A percentile compares a stretch with the other conserved stretches of the same genome.
phyloP scores from a whole-genome alignment of 2,329 filamentous ascomycete species.

The Colletotrichum trifolii region DNA sequence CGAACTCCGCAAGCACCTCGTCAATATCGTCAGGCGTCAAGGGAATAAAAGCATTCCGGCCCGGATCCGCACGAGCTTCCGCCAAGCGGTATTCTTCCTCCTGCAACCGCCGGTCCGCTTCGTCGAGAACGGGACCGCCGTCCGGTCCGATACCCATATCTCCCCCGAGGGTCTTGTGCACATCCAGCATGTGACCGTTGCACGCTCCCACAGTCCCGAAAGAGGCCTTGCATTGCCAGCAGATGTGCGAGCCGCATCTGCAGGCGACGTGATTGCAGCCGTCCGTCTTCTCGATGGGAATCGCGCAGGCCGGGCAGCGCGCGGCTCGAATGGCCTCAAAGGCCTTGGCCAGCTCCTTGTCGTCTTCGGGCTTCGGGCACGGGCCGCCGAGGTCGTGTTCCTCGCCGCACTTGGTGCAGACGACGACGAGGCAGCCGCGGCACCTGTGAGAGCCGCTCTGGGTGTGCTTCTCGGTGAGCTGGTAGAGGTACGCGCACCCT shows the following conservation, averaged over 20 bases:
- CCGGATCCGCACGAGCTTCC: too few species aligned
- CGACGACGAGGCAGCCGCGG: conserved; percentile 46
- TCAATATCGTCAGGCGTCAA: too few species aligned
- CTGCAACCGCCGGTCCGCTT: too few species aligned
- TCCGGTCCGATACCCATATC: too few species aligned
- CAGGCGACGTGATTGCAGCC: not conserved
- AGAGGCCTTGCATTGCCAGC: fast-evolving
- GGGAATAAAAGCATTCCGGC: too few species aligned
- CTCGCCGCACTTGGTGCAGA: conserved; percentile 50
- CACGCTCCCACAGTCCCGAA: not conserved
- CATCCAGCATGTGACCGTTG: not conserved
- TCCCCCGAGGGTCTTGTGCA: too few species aligned
- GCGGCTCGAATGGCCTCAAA: not conserved
- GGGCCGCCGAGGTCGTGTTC: conserved; percentile 43
- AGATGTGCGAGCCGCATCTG: not conserved
- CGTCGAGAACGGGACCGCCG: too few species aligned
- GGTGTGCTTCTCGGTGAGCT: not conserved
- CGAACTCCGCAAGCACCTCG: too few species aligned
- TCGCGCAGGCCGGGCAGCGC: not conserved
- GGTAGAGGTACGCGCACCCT: not conserved
- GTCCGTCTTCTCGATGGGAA: not conserved
- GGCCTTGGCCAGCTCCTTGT: not conserved
- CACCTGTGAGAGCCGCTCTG: conserved; percentile 45
- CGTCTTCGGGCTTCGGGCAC: not conserved
- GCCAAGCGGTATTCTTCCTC: too few species aligned